phyloP scores from a whole-genome alignment of 2,329 filamentous ascomycete genomes.

The Colletotrichum sp. region DNA sequence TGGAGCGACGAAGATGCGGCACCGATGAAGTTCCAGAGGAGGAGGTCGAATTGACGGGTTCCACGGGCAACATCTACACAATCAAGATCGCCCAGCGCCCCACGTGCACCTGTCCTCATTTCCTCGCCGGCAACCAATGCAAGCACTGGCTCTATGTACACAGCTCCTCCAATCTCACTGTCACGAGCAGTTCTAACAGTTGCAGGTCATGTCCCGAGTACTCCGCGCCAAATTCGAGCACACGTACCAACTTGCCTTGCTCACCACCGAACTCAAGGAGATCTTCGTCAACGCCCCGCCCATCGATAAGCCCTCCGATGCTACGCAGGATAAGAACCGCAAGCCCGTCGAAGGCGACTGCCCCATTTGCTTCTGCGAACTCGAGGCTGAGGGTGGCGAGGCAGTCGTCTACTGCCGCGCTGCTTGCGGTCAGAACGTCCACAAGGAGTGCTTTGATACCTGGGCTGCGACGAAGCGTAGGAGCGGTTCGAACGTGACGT shows the following conservation, averaged over 20 bases:
- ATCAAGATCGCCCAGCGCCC: constrained; percentile 58
- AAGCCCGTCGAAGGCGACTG: constrained; percentile 59
- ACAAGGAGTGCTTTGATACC: constrained; percentile 57
- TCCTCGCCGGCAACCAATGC: constrained; percentile 60
- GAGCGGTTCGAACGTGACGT: constrained; percentile 49
- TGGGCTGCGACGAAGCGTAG: constrained; percentile 55
- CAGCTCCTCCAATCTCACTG: background rate
- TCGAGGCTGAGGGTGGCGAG: constrained; percentile 40
- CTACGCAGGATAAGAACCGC: constrained; percentile 44
- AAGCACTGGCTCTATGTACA: constrained; percentile 68
- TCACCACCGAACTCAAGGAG: constrained; percentile 61
- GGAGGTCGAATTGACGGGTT: constrained; percentile 63
- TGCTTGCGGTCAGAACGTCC: constrained; percentile 60
- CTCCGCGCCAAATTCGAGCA: constrained; percentile 60
- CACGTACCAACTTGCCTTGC: constrained; percentile 67
- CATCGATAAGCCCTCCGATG: constrained; percentile 40
- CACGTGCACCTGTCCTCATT: constrained; percentile 62
- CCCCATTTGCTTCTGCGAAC: constrained; percentile 60
- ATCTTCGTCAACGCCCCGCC: constrained; percentile 62
- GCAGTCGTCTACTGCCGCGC: constrained; percentile 55
- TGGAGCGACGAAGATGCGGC: constrained; percentile 41
- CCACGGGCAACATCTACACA: constrained; percentile 70
- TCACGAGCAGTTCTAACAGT: background rate
- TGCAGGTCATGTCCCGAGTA: constrained; percentile 60
- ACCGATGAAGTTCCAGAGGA: constrained; percentile 50